Evolutionary conservation across 495 filamentous ascomycete species (phyloP).

Genomic region (Rostrohypoxylon terebratum): DNA sequence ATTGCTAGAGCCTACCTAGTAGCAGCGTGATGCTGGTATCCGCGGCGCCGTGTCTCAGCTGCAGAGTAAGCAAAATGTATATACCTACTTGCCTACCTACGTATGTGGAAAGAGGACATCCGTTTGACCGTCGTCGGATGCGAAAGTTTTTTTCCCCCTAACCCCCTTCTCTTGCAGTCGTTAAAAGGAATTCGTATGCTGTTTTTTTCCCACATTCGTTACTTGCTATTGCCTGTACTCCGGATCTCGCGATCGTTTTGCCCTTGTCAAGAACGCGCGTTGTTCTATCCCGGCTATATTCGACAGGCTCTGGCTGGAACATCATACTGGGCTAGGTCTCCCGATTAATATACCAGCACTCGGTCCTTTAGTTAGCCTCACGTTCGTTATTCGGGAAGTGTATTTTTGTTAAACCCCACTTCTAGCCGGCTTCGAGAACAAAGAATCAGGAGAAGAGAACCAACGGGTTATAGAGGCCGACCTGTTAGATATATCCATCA

Average conservation of each 20-base stretch:
- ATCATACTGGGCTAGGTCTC: constrained; percentile 33
- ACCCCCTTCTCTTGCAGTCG: constrained; percentile 20
- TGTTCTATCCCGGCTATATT: constrained; percentile 48
- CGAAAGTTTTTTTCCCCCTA: constrained; percentile 6
- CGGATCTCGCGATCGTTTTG: constrained; percentile 29
- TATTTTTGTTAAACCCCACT: constrained; percentile 29
- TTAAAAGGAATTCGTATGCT: constrained; percentile 1
- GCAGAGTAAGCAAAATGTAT: constrained; percentile 32
- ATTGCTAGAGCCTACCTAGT: constrained; percentile 3
- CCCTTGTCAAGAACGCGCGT: constrained; percentile 44
- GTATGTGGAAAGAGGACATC: constrained; percentile 26
- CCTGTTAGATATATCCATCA: constrained; percentile 41
- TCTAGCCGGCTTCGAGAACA: constrained; percentile 37
- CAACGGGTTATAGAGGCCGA: constrained; percentile 7
- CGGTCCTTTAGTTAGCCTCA: constrained; percentile 38
- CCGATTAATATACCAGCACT: constrained; percentile 47
- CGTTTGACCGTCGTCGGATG: constrained; percentile 26
- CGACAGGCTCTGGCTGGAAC: constrained; percentile 40
- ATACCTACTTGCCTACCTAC: constrained; percentile 12
- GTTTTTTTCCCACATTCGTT: constrained; percentile 9
- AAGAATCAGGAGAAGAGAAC: constrained; percentile 20
- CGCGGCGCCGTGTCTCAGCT: constrained; percentile 28
- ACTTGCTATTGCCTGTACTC: constrained; percentile 15
- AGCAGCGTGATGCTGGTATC: constrained; percentile 29
- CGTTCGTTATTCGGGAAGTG: constrained; percentile 41